Percentiles rank a stretch among this genome's conserved stretches.
Evolutionary conservation across 768 basidiomycete genomes (phyloP).

Genomic region (Macrolepiota fuliginosa): DNA sequence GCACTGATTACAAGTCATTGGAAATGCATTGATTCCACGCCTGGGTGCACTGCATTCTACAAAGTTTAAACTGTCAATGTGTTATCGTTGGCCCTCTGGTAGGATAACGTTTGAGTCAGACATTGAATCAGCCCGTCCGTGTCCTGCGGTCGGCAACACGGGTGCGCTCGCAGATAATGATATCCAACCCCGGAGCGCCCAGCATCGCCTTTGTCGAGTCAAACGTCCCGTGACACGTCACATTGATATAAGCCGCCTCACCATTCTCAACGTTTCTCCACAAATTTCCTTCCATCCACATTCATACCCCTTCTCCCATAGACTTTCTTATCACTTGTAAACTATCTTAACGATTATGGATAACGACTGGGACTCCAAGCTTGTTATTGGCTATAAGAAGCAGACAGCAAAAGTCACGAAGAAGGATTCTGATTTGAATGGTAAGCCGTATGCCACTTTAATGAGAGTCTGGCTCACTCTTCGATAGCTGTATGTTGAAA

Average conservation of each 20-base stretch:
- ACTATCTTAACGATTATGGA: constrained; percentile 33
- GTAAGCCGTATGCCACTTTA: constrained; percentile 27
- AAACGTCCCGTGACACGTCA: constrained; percentile 15
- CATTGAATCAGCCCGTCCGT: neutral
- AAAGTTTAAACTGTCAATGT: too few species aligned
- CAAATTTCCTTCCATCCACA: constrained; percentile 16
- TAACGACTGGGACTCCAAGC: constrained; percentile 72
- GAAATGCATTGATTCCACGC: neutral
- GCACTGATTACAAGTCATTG: neutral
- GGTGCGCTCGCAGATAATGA: neutral
- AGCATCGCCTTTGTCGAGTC: constrained; percentile 14
- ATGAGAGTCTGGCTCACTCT: neutral
- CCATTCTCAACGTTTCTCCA: constrained; percentile 10
- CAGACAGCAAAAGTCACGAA: constrained; percentile 60
- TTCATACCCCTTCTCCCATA: constrained; percentile 14
- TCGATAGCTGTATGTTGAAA: constrained; percentile 49
- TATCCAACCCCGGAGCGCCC: neutral
- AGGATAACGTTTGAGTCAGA: neutral
- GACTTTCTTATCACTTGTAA: constrained; percentile 7
- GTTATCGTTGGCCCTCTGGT: too few species aligned
- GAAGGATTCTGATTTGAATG: constrained; percentile 56
- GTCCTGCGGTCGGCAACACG: neutral
- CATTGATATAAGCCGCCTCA: constrained; percentile 14
- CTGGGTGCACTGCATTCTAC: neutral
- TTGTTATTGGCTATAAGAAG: constrained; percentile 70